Base-by-base conservation (phyloP, 108 stramenopile species). In the Pseudonitzschia multistriata region DNA sequence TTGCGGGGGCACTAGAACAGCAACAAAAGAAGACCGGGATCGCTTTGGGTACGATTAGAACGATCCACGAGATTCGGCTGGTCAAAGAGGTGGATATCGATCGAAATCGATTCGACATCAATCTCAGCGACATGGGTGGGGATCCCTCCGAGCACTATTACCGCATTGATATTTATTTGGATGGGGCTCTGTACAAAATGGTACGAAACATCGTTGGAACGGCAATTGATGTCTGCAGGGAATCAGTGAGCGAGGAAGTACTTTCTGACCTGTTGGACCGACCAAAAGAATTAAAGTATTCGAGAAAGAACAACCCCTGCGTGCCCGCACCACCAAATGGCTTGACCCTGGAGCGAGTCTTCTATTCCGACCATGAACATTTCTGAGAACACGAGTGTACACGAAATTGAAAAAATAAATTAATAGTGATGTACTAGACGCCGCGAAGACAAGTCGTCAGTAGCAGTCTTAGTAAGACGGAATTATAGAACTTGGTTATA, bases 151-250 rank as follows among this genome's bases (percentile, higher is more conserved):
- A 50, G 10, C 3, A 39, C 28, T 55, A 70, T 53, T 90, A 85
- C 62, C 73, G 90, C 33, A 89, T 94, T 39, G 90, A 94, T 31
- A 77, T 94, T 53, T 47, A 72, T 21, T 60, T 94, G 36, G 66
- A 90, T 28, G 93, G 93, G 36, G 93, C 93, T 15, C 59, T 94
- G 61, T 94, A 94, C 74, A 94, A 91, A 67, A 89, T 89, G 87
- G 86, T 94, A 1, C 79, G 93, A 35, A 94, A 94, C 61, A 83
- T 94, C 84, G 87, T 94, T 4, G 93, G 93, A 10, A 88, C 88
- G 13, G 89, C 88, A 15, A 63, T 91, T 19, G 87, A 91, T 48
- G 88, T 85, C 3, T 82, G 84, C 66, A 63, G 68, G 31, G 85
- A 84, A 0, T 67, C 71, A 6, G 50, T 81, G 33, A 61, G 40